Conservation (phyloP, 306 rosid genomes). For the Vigna nakashimae region DNA sequence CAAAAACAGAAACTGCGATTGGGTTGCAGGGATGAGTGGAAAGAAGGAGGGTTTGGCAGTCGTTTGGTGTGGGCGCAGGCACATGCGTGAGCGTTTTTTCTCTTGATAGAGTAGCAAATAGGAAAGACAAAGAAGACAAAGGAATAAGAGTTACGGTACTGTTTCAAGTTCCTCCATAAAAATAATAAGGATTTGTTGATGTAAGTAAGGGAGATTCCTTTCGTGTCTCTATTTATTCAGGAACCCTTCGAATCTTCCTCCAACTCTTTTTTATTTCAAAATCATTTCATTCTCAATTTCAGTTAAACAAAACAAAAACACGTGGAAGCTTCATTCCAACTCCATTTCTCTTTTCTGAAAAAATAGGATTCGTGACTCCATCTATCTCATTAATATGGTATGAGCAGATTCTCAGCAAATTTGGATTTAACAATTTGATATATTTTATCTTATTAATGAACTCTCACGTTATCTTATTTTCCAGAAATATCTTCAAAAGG, state of each 20-base stretch:
- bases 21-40: constrained; percentile 33
- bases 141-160: constrained; percentile 41
- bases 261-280: not conserved
- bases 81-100: constrained; percentile 30
- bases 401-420: no score
- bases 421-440: no score
- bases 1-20: constrained; percentile 42
- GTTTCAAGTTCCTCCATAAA: constrained; percentile 22
- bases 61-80: constrained; percentile 13
- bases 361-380: not conserved
- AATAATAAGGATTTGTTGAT: constrained; percentile 36
- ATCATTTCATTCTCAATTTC: not conserved
- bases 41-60: constrained; percentile 46
- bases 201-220: constrained; percentile 49
- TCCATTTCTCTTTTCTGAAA: not conserved
- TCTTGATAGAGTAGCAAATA: constrained; percentile 22
- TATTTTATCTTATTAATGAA: no score
- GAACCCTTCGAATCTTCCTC: constrained; percentile 35
- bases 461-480: no score
- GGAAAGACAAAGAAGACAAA: constrained; percentile 31
- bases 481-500: no score
- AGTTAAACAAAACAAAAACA: not conserved
- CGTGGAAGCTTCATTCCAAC: not conserved
- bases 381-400: no score
- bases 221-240: constrained; percentile 37